Evolutionary conservation across 345 rosid species (phyloP), one percentile per base, ranked within the genome.

Genomic region (Viola odorata): DNA sequence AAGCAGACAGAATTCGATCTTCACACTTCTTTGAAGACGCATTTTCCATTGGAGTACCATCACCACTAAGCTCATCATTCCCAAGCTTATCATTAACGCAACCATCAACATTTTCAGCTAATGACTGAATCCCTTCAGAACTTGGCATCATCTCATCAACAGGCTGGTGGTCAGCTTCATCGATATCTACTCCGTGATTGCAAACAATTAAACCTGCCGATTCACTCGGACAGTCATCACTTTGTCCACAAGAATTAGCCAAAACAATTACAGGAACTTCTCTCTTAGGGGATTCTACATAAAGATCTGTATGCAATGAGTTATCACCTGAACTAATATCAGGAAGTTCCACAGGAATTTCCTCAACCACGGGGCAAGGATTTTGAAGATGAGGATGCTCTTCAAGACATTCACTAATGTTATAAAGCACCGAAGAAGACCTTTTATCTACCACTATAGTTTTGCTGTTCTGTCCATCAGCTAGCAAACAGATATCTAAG

Each of bases 381-480:
- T 60, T 58, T 66, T 69, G 64, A 77, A 49, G 66, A 73, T 57
- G 75, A 58, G 60, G 17, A 54, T 41, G 58, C 56, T 56, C 65
- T 50, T 64, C 76, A 67, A 61, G 66, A 23, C 32, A 23, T 59
- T 59, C 70, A 75, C 53, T 67, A 51, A 44, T 47, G 44, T 70
- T 68, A 71, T 63, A 75, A 57, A 51, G 69, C 37, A 58, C 50
- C 14, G 53, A 16, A 6, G 64, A 40, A 58, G 68, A 75, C 56
- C 37, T 71, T 56, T 44, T 66, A 42, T 59, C 62, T 67, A 51
- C 73, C 50, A 50, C 57, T 41, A 49, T 48, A 49, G 62, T 8
- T 58, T 57, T 64, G 53, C 55, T 0, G 41, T 64, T 66, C 15
- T 50, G 14, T 58, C 63, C 32, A 52, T 66, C 71, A 10, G 40